A percentile compares a stretch with the other conserved stretches of the same genome.
Conservation (phyloP, 2,329 filamentous ascomycete genomes). For the Stagonosporopsis vannaccii region DNA sequence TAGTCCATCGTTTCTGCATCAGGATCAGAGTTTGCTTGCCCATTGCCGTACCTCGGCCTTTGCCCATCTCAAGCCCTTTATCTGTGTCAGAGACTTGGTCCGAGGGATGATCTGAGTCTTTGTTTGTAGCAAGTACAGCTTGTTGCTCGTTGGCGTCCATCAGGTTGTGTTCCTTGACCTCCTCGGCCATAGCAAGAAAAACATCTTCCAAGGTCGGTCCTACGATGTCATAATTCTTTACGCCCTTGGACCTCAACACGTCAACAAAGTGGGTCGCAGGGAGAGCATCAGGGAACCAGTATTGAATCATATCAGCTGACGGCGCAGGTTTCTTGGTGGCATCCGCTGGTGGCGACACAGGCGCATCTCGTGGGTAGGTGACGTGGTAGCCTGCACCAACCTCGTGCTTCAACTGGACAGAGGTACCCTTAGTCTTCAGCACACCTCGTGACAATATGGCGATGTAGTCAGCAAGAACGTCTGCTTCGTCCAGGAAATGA, state of each 20-base stretch:
- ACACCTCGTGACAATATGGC: conserved; percentile 85
- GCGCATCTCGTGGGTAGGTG: conserved; percentile 41
- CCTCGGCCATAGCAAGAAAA: conserved; percentile 84
- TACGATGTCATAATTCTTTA: conserved; percentile 82
- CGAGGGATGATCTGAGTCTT: conserved; percentile 34
- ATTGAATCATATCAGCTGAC: conserved; percentile 72
- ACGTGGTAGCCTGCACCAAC: conserved; percentile 87
- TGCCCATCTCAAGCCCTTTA: conserved; percentile 59
- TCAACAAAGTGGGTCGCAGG: conserved; percentile 76
- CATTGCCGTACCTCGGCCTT: conserved; percentile 74
- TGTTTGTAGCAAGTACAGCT: conserved; percentile 24
- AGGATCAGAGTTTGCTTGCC: conserved; percentile 75
- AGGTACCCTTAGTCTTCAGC: conserved; percentile 82
- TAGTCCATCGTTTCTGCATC: conserved; percentile 77
- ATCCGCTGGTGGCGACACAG: conserved; percentile 59
- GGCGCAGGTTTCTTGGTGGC: conserved; percentile 53
- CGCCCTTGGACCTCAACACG: conserved; percentile 69
- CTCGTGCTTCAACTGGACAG: conserved; percentile 82
- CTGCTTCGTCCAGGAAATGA: conserved; percentile 93
- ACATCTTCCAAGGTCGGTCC: conserved; percentile 94
- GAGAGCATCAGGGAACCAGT: conserved; percentile 72
- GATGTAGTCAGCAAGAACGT: conserved; percentile 87
- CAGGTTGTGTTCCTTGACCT: conserved; percentile 66
- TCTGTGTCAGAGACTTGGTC: conserved; percentile 42
- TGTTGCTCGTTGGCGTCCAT: conserved; percentile 35